Percentiles rank a stretch among this genome's conserved stretches.
phyloP scores from a whole-genome alignment of 208 protist species.

The Chromosphaera perkinsii region DNA sequence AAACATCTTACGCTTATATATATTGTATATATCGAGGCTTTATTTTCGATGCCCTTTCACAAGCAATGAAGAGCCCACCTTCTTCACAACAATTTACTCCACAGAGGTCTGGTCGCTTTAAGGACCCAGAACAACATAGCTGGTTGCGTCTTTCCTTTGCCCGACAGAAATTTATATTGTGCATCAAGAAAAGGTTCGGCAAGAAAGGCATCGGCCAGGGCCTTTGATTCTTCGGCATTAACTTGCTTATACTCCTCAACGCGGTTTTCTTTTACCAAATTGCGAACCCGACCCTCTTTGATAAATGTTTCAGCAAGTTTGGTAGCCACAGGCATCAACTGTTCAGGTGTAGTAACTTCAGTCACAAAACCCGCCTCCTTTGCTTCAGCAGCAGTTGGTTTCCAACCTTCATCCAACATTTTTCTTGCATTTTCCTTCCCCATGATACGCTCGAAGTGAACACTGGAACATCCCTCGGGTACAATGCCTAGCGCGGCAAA shows the following conservation, averaged over 20 bases:
- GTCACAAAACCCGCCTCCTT: slow-evolving; percentile 29
- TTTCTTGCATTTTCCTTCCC: slow-evolving; percentile 24
- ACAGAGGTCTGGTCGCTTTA: background rate
- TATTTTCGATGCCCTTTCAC: no score
- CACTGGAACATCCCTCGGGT: slow-evolving; percentile 40
- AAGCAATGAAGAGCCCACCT: no score
- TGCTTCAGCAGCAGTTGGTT: slow-evolving; percentile 34
- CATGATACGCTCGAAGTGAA: slow-evolving; percentile 32
- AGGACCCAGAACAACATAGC: background rate
- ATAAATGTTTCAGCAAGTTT: slow-evolving; percentile 21
- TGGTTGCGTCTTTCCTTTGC: slow-evolving; percentile 1
- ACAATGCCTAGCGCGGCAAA: slow-evolving; percentile 24
- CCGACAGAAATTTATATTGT: slow-evolving; percentile 12
- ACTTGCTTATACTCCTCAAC: slow-evolving; percentile 11
- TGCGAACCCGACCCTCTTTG: slow-evolving; percentile 1
- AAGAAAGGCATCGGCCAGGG: slow-evolving; percentile 32
- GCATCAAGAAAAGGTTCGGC: slow-evolving; percentile 19
- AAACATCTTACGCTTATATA: no score
- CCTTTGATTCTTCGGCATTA: slow-evolving; percentile 25
- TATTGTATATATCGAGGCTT: no score
- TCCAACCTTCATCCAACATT: slow-evolving; percentile 43
- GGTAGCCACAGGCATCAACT: slow-evolving; percentile 13
- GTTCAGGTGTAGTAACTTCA: slow-evolving; percentile 13
- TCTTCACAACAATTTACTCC: background rate
- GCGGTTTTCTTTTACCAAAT: no score